Conservation (phyloP, 2,329 filamentous ascomycete species). For the Nigrograna mackinnonii region DNA sequence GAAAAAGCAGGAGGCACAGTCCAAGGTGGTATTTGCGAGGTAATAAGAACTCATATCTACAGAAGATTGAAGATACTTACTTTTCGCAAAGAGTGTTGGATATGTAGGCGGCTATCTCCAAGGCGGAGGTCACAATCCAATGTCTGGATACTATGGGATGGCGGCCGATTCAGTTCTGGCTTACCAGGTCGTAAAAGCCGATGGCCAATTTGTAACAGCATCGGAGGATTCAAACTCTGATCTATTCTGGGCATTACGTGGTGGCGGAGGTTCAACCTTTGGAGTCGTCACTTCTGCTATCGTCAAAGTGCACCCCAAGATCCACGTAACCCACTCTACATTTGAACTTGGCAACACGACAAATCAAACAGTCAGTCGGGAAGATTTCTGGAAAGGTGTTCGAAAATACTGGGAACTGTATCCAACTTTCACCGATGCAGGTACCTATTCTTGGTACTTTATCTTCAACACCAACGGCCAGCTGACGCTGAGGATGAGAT, state of each 20-base stretch:
- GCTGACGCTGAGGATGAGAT: slow-evolving; percentile 12
- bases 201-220: slow-evolving; percentile 17
- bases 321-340: slow-evolving; percentile 23
- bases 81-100: slow-evolving; percentile 47
- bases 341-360: slow-evolving; percentile 20
- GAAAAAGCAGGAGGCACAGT: slow-evolving; percentile 18
- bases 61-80: not conserved
- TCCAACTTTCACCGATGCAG: slow-evolving; percentile 16
- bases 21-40: slow-evolving; percentile 25
- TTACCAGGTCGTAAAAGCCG: slow-evolving; percentile 21
- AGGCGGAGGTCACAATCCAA: slow-evolving; percentile 58
- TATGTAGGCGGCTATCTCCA: slow-evolving; percentile 40
- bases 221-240: slow-evolving; percentile 15
- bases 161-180: slow-evolving; percentile 23
- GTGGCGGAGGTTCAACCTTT: slow-evolving; percentile 23
- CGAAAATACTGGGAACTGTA: slow-evolving; percentile 15
- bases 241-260: slow-evolving; percentile 26
- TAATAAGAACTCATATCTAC: not conserved
- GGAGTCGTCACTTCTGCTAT: slow-evolving; percentile 18
- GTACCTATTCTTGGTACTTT: slow-evolving; percentile 19
- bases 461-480: slow-evolving; percentile 13
- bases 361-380: slow-evolving; percentile 18
- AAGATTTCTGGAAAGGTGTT: slow-evolving; percentile 19
- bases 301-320: slow-evolving; percentile 22
- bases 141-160: slow-evolving; percentile 48